A percentile compares a stretch with the other conserved stretches of the same genome.
phyloP scores from a whole-genome alignment of 805 yeast genomes.

The Pichia thaimueangensis region DNA sequence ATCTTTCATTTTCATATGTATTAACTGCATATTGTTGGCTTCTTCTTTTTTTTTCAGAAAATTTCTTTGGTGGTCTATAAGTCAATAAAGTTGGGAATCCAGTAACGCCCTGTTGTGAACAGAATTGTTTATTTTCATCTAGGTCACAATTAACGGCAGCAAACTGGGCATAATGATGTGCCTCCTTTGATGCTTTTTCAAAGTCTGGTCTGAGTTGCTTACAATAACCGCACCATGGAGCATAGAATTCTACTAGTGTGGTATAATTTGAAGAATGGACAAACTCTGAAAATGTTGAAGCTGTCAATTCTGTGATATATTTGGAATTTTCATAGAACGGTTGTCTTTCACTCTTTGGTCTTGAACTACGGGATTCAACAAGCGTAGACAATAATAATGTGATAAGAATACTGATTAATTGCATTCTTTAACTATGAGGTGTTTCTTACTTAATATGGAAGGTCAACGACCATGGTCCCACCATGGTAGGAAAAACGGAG shows the following conservation, averaged over 20 bases:
- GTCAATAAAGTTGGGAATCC: slow-evolving; percentile 84
- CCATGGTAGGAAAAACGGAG: too few species aligned
- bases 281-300: slow-evolving; percentile 53
- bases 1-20: slow-evolving; percentile 55
- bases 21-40: slow-evolving; percentile 30
- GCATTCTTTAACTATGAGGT: too few species aligned
- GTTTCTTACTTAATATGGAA: too few species aligned
- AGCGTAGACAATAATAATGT: neutral
- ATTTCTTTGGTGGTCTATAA: slow-evolving; percentile 72
- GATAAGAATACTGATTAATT: neutral
- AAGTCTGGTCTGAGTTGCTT: slow-evolving; percentile 59
- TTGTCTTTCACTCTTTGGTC: neutral
- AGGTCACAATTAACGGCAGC: slow-evolving; percentile 87
- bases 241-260: slow-evolving; percentile 80
- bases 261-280: slow-evolving; percentile 70
- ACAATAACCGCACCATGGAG: slow-evolving; percentile 99
- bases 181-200: slow-evolving; percentile 53
- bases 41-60: slow-evolving; percentile 2
- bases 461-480: too few species aligned
- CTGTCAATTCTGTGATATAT: slow-evolving; percentile 23
- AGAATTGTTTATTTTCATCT: slow-evolving; percentile 57
- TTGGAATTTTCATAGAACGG: slow-evolving; percentile 22
- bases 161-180: slow-evolving; percentile 53
- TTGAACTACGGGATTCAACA: neutral
- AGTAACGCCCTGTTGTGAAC: slow-evolving; percentile 55